phyloP scores from a whole-genome alignment of 306 rosid genomes.

The Pyrus bretschneideri region DNA sequence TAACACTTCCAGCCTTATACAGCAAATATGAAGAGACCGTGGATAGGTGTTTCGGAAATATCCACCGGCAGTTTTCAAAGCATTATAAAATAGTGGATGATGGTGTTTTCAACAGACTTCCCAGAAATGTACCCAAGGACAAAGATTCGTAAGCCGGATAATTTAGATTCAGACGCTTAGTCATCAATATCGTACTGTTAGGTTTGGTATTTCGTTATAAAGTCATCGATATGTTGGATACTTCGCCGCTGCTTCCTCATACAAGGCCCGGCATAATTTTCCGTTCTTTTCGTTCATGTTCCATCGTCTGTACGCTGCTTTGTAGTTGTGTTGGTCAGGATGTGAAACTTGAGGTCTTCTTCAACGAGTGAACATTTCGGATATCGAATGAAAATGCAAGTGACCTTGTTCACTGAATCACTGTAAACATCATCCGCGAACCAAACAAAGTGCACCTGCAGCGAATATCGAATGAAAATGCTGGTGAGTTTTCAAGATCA shows the following conservation, averaged over 20 bases:
- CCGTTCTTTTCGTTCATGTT: not conserved
- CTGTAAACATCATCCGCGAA: slow-evolving; percentile 46
- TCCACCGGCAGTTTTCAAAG: slow-evolving; percentile 68
- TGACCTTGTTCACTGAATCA: slow-evolving; percentile 53
- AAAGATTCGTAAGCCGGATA: slow-evolving; percentile 41
- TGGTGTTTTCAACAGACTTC: slow-evolving; percentile 58
- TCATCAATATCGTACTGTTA: not conserved
- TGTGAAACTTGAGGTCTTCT: not conserved
- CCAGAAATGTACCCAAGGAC: slow-evolving; percentile 51
- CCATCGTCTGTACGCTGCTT: not conserved
- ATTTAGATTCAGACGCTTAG: not conserved
- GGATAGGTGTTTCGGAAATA: slow-evolving; percentile 51
- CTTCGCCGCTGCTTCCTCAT: not conserved
- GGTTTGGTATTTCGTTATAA: not conserved
- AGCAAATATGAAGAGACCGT: slow-evolving; percentile 43
- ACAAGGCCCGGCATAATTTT: not conserved
- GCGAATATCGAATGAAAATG: slow-evolving; percentile 11
- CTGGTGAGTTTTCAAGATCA: not conserved
- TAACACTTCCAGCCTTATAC: slow-evolving; percentile 76
- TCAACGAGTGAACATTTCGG: not conserved
- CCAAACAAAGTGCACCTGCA: slow-evolving; percentile 79
- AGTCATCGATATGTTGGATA: not conserved
- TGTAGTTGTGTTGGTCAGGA: not conserved
- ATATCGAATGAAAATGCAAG: no score
- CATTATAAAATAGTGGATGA: slow-evolving; percentile 81